Evolutionary conservation across 2,329 filamentous ascomycete genomes (phyloP).

Genomic region (Pseudopyrenochaeta lycopersici): DNA sequence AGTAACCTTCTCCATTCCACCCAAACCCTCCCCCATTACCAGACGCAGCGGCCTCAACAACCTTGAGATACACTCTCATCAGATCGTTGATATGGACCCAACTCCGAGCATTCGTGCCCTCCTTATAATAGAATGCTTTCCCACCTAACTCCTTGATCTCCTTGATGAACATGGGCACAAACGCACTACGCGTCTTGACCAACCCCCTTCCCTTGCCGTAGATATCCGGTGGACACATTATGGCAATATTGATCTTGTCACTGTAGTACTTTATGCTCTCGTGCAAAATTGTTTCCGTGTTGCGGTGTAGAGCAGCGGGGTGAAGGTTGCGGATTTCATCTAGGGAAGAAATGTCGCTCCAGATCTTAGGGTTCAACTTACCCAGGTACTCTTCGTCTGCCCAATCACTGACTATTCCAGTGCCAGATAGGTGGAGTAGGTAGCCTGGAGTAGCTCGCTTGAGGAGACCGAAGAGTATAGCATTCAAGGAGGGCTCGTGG

Average conservation of each 20-base stretch:
- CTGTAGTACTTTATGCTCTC: conserved; percentile 50
- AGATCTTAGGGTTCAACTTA: conserved; percentile 51
- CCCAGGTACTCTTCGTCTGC: conserved; percentile 42
- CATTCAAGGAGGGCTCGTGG: conserved; percentile 45
- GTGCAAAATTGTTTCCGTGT: conserved; percentile 74
- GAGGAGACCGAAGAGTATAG: conserved; percentile 62
- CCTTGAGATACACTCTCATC: conserved; percentile 60
- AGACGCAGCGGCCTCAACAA: conserved; percentile 63
- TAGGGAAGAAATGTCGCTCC: conserved; percentile 65
- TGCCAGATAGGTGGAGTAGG: conserved; percentile 64
- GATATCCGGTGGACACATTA: conserved; percentile 72
- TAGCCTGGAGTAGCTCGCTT: conserved; percentile 54
- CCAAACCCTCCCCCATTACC: conserved; percentile 59
- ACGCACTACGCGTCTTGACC: conserved; percentile 54
- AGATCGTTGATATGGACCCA: conserved; percentile 68
- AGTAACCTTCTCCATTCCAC: conserved; percentile 59
- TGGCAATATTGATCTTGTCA: conserved; percentile 53
- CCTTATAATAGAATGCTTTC: conserved; percentile 60
- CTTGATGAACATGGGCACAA: conserved; percentile 52
- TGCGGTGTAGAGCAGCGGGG: conserved; percentile 66
- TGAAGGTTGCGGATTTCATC: conserved; percentile 63
- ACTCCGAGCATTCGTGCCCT: conserved; percentile 65
- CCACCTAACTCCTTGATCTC: conserved; percentile 53
- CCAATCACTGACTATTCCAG: conserved; percentile 61
- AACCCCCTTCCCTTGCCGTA: conserved; percentile 67